Percentiles rank a stretch among this genome's conserved stretches.
phyloP scores from a whole-genome alignment of 2,329 filamentous ascomycete genomes.

The Myriosclerotinia duriaeana region DNA sequence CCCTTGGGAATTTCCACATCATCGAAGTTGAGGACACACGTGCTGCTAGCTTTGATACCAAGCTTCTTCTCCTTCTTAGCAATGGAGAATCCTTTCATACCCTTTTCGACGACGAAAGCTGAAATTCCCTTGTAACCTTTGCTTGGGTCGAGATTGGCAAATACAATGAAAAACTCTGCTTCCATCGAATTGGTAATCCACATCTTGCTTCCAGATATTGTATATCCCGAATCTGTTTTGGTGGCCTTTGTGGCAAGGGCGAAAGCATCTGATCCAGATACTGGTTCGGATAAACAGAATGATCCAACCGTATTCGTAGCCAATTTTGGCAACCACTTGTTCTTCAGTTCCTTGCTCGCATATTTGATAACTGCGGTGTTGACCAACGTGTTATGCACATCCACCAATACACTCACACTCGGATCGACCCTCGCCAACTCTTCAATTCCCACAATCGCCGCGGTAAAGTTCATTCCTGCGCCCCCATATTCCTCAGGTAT shows the following conservation, averaged over 20 bases:
- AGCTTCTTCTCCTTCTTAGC: conserved; percentile 99
- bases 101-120: conserved; percentile 93
- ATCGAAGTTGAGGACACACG: conserved; percentile 96
- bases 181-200: conserved; percentile 99
- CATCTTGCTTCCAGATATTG: conserved; percentile 93
- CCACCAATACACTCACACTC: conserved; percentile 89
- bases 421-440: conserved; percentile 93
- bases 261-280: conserved; percentile 93
- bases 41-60: conserved; percentile 92
- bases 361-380: conserved; percentile 91
- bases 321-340: conserved; percentile 83
- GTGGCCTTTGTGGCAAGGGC: conserved; percentile 88
- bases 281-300: conserved; percentile 90
- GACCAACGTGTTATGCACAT: conserved; percentile 97
- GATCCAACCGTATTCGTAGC: conserved; percentile 88
- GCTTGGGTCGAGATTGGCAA: conserved; percentile 88
- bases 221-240: conserved; percentile 80
- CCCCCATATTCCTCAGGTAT: conserved; percentile 97
- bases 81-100: conserved; percentile 82
- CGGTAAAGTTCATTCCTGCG: conserved; percentile 97
- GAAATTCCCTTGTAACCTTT: conserved; percentile 97
- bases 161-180: conserved; percentile 93
- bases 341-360: conserved; percentile 73
- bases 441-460: conserved; percentile 94
- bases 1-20: conserved; percentile 87